These are phyloP conservation scores for Clarkia xantiana DNA, from an alignment of 345 rosid genomes.

Conservation along the genomic window DNA sequence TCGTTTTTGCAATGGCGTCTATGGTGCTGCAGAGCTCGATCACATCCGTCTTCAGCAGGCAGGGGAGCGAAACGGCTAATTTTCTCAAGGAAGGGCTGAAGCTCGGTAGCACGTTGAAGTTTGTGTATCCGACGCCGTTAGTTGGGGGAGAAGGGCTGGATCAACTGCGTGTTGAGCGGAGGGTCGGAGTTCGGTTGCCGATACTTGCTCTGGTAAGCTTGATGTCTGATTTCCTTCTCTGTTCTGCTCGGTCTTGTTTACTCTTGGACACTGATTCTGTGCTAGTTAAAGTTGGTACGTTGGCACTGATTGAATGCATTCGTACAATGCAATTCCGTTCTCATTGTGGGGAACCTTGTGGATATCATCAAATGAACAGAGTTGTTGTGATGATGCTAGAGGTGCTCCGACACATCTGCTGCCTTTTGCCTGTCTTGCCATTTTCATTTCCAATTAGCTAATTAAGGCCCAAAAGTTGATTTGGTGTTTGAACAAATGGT, in stretches of 20 bases:
- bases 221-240: slow-evolving; percentile 1
- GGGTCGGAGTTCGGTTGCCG: slow-evolving; percentile 73
- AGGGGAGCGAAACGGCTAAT: slow-evolving; percentile 29
- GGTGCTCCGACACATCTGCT: too few relatives aligned
- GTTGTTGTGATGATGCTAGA: too few relatives aligned
- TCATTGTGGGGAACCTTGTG: too few relatives aligned
- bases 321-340: too few relatives aligned
- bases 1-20: slow-evolving; percentile 63
- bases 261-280: not conserved
- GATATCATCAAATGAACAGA: too few relatives aligned
- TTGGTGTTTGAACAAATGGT: too few relatives aligned
- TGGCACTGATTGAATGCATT: too few relatives aligned
- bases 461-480: too few relatives aligned
- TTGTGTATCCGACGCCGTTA: slow-evolving; percentile 28
- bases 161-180: slow-evolving; percentile 24
- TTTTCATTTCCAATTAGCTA: too few relatives aligned
- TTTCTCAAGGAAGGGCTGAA: slow-evolving; percentile 27
- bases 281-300: too few relatives aligned
- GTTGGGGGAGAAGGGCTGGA: slow-evolving; percentile 42
- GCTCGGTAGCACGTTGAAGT: slow-evolving; percentile 55
- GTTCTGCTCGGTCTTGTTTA: not conserved
- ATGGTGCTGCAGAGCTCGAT: slow-evolving; percentile 73
- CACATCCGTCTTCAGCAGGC: slow-evolving; percentile 34
- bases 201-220: slow-evolving; percentile 56
- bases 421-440: too few relatives aligned